Conservation (phyloP, 164 flowering plant genomes). For the Akebia trifoliata region DNA sequence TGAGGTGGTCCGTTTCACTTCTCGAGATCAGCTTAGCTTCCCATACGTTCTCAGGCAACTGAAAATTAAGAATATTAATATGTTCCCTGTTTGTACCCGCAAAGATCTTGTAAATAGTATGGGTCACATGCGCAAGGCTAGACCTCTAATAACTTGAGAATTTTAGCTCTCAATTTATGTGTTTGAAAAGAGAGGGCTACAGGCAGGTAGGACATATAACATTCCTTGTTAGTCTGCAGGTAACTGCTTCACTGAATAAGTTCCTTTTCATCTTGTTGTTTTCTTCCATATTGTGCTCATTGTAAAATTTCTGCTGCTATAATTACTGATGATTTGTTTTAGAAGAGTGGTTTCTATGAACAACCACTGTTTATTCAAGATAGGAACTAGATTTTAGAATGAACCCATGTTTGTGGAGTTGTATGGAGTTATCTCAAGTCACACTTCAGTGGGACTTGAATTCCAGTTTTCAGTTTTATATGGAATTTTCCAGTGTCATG, state of each 20-base stretch:
- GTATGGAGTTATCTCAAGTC: too few relatives aligned
- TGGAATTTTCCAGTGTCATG: too few relatives aligned
- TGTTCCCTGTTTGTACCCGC: conserved; percentile 91
- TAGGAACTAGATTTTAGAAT: too few relatives aligned
- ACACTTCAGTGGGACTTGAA: too few relatives aligned
- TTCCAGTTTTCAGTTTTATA: too few relatives aligned
- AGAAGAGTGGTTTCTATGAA: too few relatives aligned
- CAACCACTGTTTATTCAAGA: too few relatives aligned
- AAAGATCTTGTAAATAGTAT: conserved; percentile 94
- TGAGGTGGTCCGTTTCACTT: conserved; percentile 93
- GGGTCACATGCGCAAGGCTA: conserved; percentile 89
- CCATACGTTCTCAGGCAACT: conserved; percentile 84
- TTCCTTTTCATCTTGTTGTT: background rate
- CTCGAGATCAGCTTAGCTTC: conserved; percentile 93
- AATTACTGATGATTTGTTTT: too few relatives aligned
- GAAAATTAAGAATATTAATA: conserved; percentile 57
- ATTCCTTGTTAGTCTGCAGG: background rate
- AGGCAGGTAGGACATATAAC: background rate
- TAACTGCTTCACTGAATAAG: background rate
- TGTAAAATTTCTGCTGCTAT: too few relatives aligned
- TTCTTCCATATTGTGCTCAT: too few relatives aligned
- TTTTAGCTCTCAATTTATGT: background rate
- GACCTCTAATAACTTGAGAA: conserved; percentile 45
- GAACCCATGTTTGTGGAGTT: too few relatives aligned
- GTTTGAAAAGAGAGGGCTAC: background rate